Percentiles rank a stretch among this genome's conserved stretches.
Evolutionary conservation across 2,329 filamentous ascomycete genomes (phyloP).

Genomic region (Aspergillus intermedius): DNA sequence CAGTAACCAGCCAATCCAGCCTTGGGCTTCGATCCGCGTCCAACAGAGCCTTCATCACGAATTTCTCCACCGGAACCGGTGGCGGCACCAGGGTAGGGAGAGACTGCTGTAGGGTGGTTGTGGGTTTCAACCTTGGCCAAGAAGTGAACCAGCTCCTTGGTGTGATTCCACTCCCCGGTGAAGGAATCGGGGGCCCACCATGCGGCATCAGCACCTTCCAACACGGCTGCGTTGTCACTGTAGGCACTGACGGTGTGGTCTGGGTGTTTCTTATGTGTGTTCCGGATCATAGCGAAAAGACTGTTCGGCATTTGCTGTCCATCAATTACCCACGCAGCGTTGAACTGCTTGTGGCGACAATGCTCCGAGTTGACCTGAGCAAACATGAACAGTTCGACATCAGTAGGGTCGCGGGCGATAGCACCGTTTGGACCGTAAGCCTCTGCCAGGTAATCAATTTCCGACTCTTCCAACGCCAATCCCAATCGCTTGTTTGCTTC

Average conservation of each 20-base stretch:
- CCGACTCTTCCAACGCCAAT: slow-evolving; percentile 75
- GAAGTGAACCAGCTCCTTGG: slow-evolving; percentile 79
- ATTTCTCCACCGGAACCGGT: slow-evolving; percentile 96
- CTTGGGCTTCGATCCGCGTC: slow-evolving; percentile 85
- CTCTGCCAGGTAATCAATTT: slow-evolving; percentile 92
- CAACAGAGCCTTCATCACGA: slow-evolving; percentile 88
- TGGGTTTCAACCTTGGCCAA: slow-evolving; percentile 95
- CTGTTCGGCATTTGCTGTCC: slow-evolving; percentile 70
- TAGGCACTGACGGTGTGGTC: slow-evolving; percentile 89
- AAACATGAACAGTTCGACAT: slow-evolving; percentile 98
- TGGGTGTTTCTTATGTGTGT: slow-evolving; percentile 75
- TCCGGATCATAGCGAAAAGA: slow-evolving; percentile 92
- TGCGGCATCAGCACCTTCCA: slow-evolving; percentile 63
- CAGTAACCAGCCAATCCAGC: slow-evolving; percentile 88
- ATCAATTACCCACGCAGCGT: slow-evolving; percentile 92
- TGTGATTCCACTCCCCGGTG: slow-evolving; percentile 81
- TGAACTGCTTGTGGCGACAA: slow-evolving; percentile 85
- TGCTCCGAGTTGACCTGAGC: slow-evolving; percentile 99
- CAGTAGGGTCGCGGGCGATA: slow-evolving; percentile 61
- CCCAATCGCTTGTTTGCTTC: slow-evolving; percentile 79
- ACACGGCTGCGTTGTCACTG: slow-evolving; percentile 94
- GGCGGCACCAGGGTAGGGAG: slow-evolving; percentile 84
- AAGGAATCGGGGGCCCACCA: slow-evolving; percentile 85
- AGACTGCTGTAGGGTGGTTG: slow-evolving; percentile 95
- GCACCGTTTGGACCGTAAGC: slow-evolving; percentile 61